Base-by-base conservation (phyloP, 2,329 filamentous ascomycete species). In the Escovopsis sp. region DNA sequence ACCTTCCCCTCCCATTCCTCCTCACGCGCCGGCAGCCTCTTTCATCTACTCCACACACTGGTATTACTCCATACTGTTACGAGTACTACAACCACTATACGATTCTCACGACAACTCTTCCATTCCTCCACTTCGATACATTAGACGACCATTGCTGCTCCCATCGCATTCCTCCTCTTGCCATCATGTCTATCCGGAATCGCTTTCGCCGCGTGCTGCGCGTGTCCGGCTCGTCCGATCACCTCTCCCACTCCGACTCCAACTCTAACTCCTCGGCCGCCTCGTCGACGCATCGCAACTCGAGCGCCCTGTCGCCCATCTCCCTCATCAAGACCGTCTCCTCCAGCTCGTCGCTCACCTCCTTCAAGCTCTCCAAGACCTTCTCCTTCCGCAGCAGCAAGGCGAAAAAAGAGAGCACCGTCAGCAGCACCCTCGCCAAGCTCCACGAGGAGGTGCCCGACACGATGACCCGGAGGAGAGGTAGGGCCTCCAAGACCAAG, bases 171-270 rank as follows among this genome's bases (percentile, higher is more conserved):
- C n/a, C n/a, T n/a, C n/a, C n/a, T n/a, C n/a, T n/a, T n/a, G 30
- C 14, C 31, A 45, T 38, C 44, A 63, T 63, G 60, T 51, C 60
- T 28, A 61, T 63, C 35, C 55, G 59, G 39, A 58, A 62, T 31
- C 55, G 56, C 26, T 53, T 63, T 40, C 59, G 59, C 41, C 58
- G 58, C 44, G 57, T 47, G 27, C 42, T 59, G 45, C 59, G 56
- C 52, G 53, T 51, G 43, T 59, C 58, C 21, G 46, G 51, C 34
- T 46, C 48, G 31, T 51, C 49, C 37, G 48, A 49, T 37, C 44
- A 44, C 40, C 47, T 52, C 27, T 54, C 55, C 11, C 54, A 58
- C 23, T 43, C 50, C 23, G 49, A 53, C 11, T 50, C 47, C 36
- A 51, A 45, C 42, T 45, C 48, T 36, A 51, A 45, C 42, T 45